A percentile compares a stretch with the other conserved stretches of the same genome.
These are phyloP conservation scores for Pyrenophora teres DNA, from an alignment of 2,329 filamentous ascomycete genomes.

Conservation along the genomic window DNA sequence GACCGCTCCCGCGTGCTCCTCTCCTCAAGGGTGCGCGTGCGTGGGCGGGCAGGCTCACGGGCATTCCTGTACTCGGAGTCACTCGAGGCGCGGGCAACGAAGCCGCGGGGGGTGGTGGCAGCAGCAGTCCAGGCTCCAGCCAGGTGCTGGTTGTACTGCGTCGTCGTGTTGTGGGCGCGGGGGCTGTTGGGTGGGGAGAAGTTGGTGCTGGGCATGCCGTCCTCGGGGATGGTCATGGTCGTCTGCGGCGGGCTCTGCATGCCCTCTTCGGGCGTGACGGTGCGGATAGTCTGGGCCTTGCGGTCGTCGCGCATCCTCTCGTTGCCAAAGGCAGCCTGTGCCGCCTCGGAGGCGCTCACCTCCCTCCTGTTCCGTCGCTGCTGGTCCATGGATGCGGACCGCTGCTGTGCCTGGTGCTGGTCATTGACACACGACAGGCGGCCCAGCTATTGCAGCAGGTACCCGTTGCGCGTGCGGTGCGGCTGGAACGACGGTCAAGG, in stretches of 20 bases:
- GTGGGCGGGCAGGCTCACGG: conserved; percentile 57
- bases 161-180: conserved; percentile 32
- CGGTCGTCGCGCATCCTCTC: conserved; percentile 32
- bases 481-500: conserved; percentile 9
- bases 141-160: conserved; percentile 9
- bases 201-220: conserved; percentile 17
- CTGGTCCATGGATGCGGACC: conserved; percentile 36
- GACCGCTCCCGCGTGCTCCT: conserved; percentile 47
- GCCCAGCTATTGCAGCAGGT: conserved; percentile 18
- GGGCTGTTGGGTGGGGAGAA: conserved; percentile 40
- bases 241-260: background rate
- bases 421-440: conserved; percentile 22
- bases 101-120: conserved; percentile 33
- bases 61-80: conserved; percentile 41
- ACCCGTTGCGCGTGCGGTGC: conserved; percentile 17
- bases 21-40: conserved; percentile 58
- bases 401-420: conserved; percentile 15
- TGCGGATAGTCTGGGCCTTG: conserved; percentile 55
- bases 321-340: conserved; percentile 16
- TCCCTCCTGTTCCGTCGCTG: conserved; percentile 32
- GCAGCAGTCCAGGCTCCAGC: conserved; percentile 21
- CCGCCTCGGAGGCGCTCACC: conserved; percentile 28
- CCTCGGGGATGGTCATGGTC: conserved; percentile 22
- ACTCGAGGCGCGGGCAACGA: conserved; percentile 39
- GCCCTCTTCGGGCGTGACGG: conserved; percentile 66